Percentiles rank a stretch among this genome's conserved stretches.
Evolutionary conservation across 441 rosid genomes (phyloP).

Genomic region (Hypseocharis bilobata): DNA sequence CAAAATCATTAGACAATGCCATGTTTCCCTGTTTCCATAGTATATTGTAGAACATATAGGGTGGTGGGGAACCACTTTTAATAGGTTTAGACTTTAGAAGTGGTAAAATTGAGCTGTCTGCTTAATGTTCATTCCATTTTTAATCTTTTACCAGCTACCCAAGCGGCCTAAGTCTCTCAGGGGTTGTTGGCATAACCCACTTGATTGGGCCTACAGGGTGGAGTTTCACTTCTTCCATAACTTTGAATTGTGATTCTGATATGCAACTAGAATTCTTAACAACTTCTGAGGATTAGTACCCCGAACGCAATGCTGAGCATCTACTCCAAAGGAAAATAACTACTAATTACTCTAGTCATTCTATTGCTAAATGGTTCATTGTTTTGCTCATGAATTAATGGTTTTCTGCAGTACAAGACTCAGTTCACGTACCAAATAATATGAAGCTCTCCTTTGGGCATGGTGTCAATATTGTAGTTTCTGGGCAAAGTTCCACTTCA

Average conservation of each 20-base stretch:
- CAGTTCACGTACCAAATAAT: slow-evolving; percentile 16
- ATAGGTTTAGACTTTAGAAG: neutral
- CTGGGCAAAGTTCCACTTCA: slow-evolving; percentile 15
- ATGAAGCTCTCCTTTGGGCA: slow-evolving; percentile 13
- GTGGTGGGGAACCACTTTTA: neutral
- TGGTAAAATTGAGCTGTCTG: too few relatives aligned
- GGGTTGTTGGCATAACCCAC: too few relatives aligned
- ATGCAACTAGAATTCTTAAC: too few relatives aligned
- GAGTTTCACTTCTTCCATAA: too few relatives aligned
- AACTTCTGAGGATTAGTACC: neutral
- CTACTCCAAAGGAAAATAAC: neutral
- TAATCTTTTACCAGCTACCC: too few relatives aligned
- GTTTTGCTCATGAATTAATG: slow-evolving; percentile 9
- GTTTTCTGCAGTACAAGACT: slow-evolving; percentile 25
- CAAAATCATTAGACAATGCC: neutral
- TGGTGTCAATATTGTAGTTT: slow-evolving; percentile 11
- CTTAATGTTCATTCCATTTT: too few relatives aligned
- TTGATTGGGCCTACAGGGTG: too few relatives aligned
- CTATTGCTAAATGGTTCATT: neutral
- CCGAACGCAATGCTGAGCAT: neutral
- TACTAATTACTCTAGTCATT: neutral
- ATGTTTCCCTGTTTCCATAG: neutral
- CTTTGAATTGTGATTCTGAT: too few relatives aligned
- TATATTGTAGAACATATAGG: neutral
- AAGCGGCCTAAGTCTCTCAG: too few relatives aligned